These are phyloP conservation scores for Botrytis hyacinthi DNA, from an alignment of 2,329 filamentous ascomycete genomes.

Conservation along the genomic window DNA sequence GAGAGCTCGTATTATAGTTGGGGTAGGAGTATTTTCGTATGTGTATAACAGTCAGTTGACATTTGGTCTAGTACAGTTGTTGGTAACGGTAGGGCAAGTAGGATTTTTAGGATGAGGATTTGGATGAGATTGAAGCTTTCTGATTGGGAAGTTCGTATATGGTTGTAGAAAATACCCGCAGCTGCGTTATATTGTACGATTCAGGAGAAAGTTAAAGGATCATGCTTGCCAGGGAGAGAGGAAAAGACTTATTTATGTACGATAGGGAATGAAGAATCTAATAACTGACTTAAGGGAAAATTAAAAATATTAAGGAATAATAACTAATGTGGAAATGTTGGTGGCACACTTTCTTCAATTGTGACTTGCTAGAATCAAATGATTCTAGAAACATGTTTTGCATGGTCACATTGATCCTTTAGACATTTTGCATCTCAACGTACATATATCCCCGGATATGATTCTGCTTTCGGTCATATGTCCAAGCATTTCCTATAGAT, in stretches of 20 bases:
- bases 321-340: not conserved
- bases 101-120: not conserved
- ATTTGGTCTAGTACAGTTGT: not conserved
- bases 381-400: not conserved
- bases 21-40: not conserved
- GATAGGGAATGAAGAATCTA: not conserved
- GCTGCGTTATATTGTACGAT: not conserved
- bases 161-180: not conserved
- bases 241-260: not conserved
- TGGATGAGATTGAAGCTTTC: not conserved
- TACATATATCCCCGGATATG: not conserved
- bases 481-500: not conserved
- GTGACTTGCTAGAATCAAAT: not conserved
- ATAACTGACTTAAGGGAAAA: not conserved
- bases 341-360: not conserved
- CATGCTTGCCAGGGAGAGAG: not conserved
- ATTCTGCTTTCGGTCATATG: constrained; percentile 1
- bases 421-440: not conserved
- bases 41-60: not conserved
- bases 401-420: not conserved
- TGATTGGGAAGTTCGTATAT: not conserved
- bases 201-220: not conserved
- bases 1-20: not conserved
- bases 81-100: not conserved
- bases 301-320: not conserved